Percentiles rank a stretch among this genome's conserved stretches.
phyloP scores from a whole-genome alignment of 208 protist species.

The Trypanosomatidae sp. region DNA sequence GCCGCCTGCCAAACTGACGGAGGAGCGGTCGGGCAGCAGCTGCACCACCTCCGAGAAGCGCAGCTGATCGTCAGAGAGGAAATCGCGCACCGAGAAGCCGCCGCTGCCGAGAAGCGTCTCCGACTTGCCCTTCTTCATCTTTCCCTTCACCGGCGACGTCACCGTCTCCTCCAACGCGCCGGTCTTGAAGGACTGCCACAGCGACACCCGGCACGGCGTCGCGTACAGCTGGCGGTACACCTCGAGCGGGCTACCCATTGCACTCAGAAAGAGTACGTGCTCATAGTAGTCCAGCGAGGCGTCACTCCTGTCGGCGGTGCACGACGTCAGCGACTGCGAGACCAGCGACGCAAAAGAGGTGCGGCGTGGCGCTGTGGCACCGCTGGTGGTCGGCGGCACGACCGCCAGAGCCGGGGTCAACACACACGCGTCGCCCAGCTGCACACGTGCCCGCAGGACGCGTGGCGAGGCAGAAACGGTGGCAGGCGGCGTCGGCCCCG shows the following conservation, averaged over 20 bases:
- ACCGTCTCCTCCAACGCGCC: neutral
- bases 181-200: conserved; percentile 30
- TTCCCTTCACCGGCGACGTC: too few species aligned
- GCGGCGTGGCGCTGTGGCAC: neutral
- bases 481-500: neutral
- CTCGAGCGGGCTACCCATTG: conserved; percentile 26
- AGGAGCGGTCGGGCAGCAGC: conserved; percentile 29
- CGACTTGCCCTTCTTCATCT: too few species aligned
- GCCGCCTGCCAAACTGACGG: conserved; percentile 14
- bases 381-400: neutral
- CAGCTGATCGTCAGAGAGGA: conserved; percentile 44
- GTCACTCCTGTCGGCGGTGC: too few species aligned
- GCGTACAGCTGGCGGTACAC: conserved; percentile 28
- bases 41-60: conserved; percentile 41
- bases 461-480: conserved; percentile 8
- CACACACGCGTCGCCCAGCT: conserved; percentile 8
- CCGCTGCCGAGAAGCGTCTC: conserved; percentile 38
- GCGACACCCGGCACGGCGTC: conserved; percentile 25
- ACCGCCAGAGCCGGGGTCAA: neutral
- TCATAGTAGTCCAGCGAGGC: too few species aligned
- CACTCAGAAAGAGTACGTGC: conserved; percentile 27
- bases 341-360: too few species aligned
- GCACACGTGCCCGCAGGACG: conserved; percentile 17
- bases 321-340: too few species aligned
- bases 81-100: conserved; percentile 47